These are phyloP conservation scores for Purpureocillium takamizusanense DNA, from an alignment of 2,329 filamentous ascomycete genomes.

Conservation along the genomic window DNA sequence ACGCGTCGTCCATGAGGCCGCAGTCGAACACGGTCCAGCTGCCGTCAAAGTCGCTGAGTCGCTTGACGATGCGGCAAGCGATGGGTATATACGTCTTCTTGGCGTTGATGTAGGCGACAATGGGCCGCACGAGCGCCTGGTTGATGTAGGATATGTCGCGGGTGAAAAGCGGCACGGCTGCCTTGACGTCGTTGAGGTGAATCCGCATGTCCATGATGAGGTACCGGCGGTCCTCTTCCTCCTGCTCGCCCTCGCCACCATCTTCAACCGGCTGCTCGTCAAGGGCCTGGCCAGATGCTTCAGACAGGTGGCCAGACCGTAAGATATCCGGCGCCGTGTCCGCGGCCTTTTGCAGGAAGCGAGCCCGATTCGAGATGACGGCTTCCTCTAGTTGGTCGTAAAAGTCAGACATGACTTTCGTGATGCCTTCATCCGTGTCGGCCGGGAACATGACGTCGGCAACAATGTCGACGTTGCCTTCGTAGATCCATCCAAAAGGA, in stretches of 20 bases:
- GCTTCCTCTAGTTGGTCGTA: constrained; percentile 94
- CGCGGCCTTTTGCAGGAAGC: constrained; percentile 43
- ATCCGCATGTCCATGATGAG: constrained; percentile 92
- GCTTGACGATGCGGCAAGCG: constrained; percentile 88
- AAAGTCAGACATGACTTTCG: constrained; percentile 93
- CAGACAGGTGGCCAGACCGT: constrained; percentile 22
- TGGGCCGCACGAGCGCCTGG: constrained; percentile 87
- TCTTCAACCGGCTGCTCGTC: constrained; percentile 3
- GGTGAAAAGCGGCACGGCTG: constrained; percentile 86
- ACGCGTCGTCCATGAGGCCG: constrained; percentile 87
- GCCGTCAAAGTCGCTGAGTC: constrained; percentile 80
- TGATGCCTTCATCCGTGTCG: constrained; percentile 79
- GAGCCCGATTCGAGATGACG: constrained; percentile 68
- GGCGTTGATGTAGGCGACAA: constrained; percentile 96
- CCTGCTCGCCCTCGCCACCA: constrained; percentile 6
- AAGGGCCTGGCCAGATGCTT: constrained; percentile 12
- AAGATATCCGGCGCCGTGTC: constrained; percentile 17
- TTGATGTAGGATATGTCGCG: constrained; percentile 91
- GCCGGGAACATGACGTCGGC: constrained; percentile 91
- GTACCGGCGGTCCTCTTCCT: constrained; percentile 61
- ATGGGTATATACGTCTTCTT: constrained; percentile 93
- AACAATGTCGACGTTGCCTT: constrained; percentile 94
- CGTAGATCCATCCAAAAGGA: constrained; percentile 95
- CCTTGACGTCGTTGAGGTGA: constrained; percentile 89
- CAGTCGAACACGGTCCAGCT: constrained; percentile 93